Base-by-base conservation (phyloP, 164 flowering plant species). In the Stephania japonica region DNA sequence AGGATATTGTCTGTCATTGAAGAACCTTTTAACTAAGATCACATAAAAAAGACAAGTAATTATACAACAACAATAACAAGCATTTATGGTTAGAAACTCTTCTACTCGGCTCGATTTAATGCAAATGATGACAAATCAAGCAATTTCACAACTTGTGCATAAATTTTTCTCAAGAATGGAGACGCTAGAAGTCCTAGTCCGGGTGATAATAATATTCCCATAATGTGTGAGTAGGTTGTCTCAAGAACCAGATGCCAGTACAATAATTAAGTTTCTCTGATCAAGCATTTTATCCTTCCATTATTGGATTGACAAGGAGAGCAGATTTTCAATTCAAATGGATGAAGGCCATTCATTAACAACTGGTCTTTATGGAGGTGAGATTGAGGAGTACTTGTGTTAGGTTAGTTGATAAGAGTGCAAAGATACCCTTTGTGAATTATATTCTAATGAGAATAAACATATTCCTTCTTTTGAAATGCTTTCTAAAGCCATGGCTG, bases 201-300 rank as follows among this genome's bases (percentile, higher is more conserved):
- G 68, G 68, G 13, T 65, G 26, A 65, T 66, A 66, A 65, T 24
- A 65, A 65, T 66, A 66, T 66, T 66, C 69, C 69, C 69, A 66
- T 42, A 10, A 56, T 56, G 62, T 56, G 2, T 32, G 16, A 24
- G 42, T 43, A 26, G 41, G 69, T 7, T 66, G n/a, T 27, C 19
- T 23, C 43, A 11, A 32, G 69, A 66, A 66, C 69, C 69, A 11
- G 69, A 66, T 66, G 42, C 69, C 69, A 26, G n/a, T 66, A 27
- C 7, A 27, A 66, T 42, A 32, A 32, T 32, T 32, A 32, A 66
- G 42, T 27, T 27, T 32, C 14, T 66, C 53, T 47, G 53, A 47
- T 47, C 53, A 11, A 66, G 43, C 69, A 66, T 23, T 66, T 65
- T 32, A 65, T 32, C 41, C 38, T 65, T 65, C 68, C 26, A 66